phyloP scores from a whole-genome alignment of 1,284 basidiomycete species.

The Sporisorium scitamineum region DNA sequence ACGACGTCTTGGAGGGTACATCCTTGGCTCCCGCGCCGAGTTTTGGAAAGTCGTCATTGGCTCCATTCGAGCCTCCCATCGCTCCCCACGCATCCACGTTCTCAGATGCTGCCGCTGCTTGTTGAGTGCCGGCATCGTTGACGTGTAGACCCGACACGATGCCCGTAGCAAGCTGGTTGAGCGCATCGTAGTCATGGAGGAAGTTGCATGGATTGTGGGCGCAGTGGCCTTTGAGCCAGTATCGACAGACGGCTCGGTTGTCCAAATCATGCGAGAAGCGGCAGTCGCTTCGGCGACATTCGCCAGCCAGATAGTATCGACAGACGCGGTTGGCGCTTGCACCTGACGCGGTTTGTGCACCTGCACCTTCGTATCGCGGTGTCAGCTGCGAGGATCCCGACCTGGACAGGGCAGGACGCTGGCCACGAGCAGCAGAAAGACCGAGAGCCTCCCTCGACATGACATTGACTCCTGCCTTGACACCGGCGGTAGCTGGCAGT shows the following conservation, averaged over 20 bases:
- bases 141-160: constrained; percentile 64
- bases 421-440: constrained; percentile 18
- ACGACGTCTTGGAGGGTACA: constrained; percentile 28
- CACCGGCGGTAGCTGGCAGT: constrained; percentile 42
- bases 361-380: constrained; percentile 18
- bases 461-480: constrained; percentile 56
- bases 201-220: constrained; percentile 67
- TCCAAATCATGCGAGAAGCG: constrained; percentile 77
- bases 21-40: constrained; percentile 71
- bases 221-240: constrained; percentile 93
- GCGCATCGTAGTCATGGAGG: constrained; percentile 72
- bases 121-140: constrained; percentile 65
- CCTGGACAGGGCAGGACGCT: constrained; percentile 23
- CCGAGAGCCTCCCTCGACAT: constrained; percentile 54
- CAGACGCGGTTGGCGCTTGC: constrained; percentile 75
- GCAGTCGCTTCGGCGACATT: constrained; percentile 94
- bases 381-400: constrained; percentile 29
- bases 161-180: constrained; percentile 74
- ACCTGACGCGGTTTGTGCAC: constrained; percentile 7
- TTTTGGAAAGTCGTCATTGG: constrained; percentile 83
- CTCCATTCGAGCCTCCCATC: constrained; percentile 5
- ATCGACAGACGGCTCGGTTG: constrained; percentile 83
- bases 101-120: constrained; percentile 70
- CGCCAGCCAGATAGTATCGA: constrained; percentile 94
- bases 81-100: background rate